Base-by-base conservation (phyloP, 345 rosid genomes). In the Psidium friedrichsthalianum region DNA sequence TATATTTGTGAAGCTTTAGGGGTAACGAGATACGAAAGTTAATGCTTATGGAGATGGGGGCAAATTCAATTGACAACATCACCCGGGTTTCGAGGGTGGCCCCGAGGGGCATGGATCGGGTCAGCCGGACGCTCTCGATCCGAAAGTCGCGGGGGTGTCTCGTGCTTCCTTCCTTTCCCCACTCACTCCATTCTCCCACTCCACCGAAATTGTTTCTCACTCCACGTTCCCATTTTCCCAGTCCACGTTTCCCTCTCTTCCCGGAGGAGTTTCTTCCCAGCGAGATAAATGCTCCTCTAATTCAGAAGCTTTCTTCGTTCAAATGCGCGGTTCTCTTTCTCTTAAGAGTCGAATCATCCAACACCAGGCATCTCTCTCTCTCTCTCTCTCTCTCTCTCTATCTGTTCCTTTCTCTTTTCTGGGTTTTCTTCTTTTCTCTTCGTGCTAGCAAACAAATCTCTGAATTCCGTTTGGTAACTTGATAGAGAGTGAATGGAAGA, bases 51-150 rank as follows among this genome's bases (percentile, higher is more conserved):
- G 57, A 55, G 57, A 21, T 10, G 57, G 57, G 78, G 57, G 78
- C 24, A 9, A 69, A 69, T 69, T 36, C 25, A 36, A 36, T 20
- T 69, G 80, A 69, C 80, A 18, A 36, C 36, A 6, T 69, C 80
- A 69, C 47, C 80, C 80, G 47, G 80, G 80, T 69, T 36, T 27
- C 18, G 44, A 51, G 54, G 85, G 20, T 36, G 59, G 59, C 42
- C 61, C 86, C 86, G 61, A 69, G 82, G 52, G 56, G 25, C 56
- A 74, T 74, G 86, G 86, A 84, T 84, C 86, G 82, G 86, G 82
- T 25, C 61, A n/a, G 40, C 15, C 57, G 24, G 64, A 21, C 1
- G 47, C 47, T 47, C 47, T 20, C 49, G 82, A 84, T 74, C 86
- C 86, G 61, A 74, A 74, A 51, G 55, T 21, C 29, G 54, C 81